Evolutionary conservation across 208 protist species (phyloP).

Genomic region (Angomonas deanei): DNA sequence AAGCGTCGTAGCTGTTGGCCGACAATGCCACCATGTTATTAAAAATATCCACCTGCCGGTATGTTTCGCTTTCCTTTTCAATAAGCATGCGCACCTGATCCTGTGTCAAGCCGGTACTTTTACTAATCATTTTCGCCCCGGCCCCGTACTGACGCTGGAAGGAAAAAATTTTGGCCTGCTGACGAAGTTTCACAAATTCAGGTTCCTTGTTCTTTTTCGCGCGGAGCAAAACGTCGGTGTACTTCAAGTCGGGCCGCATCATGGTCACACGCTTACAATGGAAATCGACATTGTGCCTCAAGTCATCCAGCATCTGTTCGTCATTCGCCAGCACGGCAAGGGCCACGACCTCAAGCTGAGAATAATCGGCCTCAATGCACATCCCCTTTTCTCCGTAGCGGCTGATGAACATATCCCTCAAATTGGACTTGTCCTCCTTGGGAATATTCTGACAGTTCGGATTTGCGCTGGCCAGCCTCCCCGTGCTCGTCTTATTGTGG

Average conservation of each 20-base stretch:
- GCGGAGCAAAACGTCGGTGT: constrained; percentile 81
- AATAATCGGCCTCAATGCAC: constrained; percentile 92
- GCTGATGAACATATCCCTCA: constrained; percentile 90
- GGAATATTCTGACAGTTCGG: constrained; percentile 93
- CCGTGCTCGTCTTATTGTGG: constrained; percentile 90
- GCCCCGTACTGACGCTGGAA: constrained; percentile 93
- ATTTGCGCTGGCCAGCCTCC: constrained; percentile 82
- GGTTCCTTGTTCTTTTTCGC: constrained; percentile 92
- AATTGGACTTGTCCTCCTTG: constrained; percentile 84
- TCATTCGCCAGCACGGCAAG: constrained; percentile 87
- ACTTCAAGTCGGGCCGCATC: constrained; percentile 90
- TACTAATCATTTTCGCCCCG: constrained; percentile 88
- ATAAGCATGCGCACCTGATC: constrained; percentile 90
- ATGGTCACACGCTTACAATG: constrained; percentile 92
- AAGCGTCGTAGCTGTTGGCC: constrained; percentile 85
- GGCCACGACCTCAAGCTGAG: constrained; percentile 89
- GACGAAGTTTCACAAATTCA: constrained; percentile 88
- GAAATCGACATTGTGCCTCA: constrained; percentile 87
- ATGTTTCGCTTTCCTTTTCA: constrained; percentile 88
- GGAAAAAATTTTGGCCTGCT: constrained; percentile 93
- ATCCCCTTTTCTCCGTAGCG: constrained; percentile 83
- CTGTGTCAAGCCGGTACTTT: constrained; percentile 86
- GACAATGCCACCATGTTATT: constrained; percentile 88
- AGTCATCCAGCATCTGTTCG: constrained; percentile 87
- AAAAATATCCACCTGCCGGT: constrained; percentile 85